Base-by-base conservation (phyloP, 2,329 filamentous ascomycete species). In the Penicillium sp. region DNA sequence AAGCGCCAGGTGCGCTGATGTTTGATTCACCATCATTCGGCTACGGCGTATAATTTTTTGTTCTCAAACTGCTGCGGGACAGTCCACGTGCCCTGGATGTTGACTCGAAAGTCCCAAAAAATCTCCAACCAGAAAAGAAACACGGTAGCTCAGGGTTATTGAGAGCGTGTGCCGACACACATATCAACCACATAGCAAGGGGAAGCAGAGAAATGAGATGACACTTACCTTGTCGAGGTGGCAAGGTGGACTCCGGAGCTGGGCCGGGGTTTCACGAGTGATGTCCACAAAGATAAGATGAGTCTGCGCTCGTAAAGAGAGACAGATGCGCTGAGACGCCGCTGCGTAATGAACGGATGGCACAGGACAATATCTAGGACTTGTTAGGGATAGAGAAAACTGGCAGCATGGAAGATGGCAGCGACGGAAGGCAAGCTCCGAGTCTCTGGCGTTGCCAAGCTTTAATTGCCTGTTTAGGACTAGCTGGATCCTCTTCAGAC, bases 391-490 rank as follows among this genome's bases (percentile, higher is more conserved):
- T 49, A 13, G 47, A 44, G 53, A 56, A 38, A 54, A 56, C 41
- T 53, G 50, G 61, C 35, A 41, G 35, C 35, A 41, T 41, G 35
- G 35, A 41, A 54, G 38, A 52, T 54, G 57, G 49, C 21, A 19
- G 51, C 49, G 47, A 57, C 35, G 30, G 23, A 47, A 56, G 51
- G 53, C 51, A 47, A 52, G n/a, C 56, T 63, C 53, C 52, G 48
- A 60, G 46, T 50, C 46, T 48, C 51, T 53, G 44, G 55, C 50
- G 56, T 56, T 60, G 68, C 68, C 68, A 70, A 70, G 68, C 65
- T 56, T 29, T 47, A 29, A 31, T 60, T 67, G 49, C 67, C 65
- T 56, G 19, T 66, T 68, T 61, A 30, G 67, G 67, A 64, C 63
- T 64, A 61, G 63, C 29, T 8, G 17, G 29, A 23, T 9, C 21